Evolutionary conservation across 331 rosid genomes (phyloP).

Genomic region (Ulmus americana): DNA sequence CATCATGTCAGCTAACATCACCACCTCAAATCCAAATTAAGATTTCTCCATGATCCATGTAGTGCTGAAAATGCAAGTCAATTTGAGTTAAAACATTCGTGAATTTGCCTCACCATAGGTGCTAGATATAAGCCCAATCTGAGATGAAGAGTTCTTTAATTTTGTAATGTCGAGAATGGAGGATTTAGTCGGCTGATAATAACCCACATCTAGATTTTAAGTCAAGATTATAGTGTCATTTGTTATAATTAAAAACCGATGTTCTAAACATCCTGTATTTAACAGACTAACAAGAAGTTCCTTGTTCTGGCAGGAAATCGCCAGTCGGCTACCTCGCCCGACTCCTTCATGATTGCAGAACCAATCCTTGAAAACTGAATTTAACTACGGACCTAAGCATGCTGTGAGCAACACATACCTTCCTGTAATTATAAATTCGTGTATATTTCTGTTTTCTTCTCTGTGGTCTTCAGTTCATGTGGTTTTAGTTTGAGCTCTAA

Average conservation of each 20-base stretch:
- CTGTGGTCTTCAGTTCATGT: not conserved
- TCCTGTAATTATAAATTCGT: constrained; percentile 15
- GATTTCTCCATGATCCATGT: no score
- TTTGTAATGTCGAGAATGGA: no score
- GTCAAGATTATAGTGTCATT: not conserved
- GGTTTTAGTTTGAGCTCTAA: not conserved
- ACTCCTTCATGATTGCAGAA: constrained; percentile 23
- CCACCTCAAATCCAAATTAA: no score
- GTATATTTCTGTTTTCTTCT: constrained; percentile 17
- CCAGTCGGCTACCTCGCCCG: constrained; percentile 48
- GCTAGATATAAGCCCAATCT: no score
- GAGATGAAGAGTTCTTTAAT: no score
- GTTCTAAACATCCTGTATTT: not conserved
- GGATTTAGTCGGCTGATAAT: not conserved
- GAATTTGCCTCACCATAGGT: no score
- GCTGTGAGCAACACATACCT: not conserved
- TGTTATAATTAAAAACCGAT: not conserved
- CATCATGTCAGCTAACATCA: no score
- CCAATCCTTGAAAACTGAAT: constrained; percentile 15
- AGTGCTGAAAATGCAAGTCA: no score
- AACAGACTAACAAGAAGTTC: not conserved
- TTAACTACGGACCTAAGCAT: not conserved
- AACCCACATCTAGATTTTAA: not conserved
- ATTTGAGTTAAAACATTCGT: no score
- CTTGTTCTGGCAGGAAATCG: constrained; percentile 41